These are phyloP conservation scores for Colletotrichum salicis DNA, from an alignment of 2,329 filamentous ascomycete species.

Conservation along the genomic window DNA sequence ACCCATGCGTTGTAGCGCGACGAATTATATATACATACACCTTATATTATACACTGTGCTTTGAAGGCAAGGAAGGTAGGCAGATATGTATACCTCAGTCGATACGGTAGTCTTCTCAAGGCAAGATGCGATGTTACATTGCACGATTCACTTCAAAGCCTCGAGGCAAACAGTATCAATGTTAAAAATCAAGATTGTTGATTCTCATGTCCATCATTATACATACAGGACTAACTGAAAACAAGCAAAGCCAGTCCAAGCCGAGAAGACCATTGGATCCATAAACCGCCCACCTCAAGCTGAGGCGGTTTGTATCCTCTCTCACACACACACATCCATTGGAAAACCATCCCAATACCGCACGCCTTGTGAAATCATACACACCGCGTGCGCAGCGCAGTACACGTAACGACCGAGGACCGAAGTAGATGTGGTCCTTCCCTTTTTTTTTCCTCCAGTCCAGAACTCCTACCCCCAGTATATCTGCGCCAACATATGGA, in stretches of 20 bases:
- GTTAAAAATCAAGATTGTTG: conserved; percentile 23
- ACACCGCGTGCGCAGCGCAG: conserved; percentile 15
- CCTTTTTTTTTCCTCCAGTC: not conserved
- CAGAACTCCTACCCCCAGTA: not conserved
- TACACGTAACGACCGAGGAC: conserved; percentile 12
- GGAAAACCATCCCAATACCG: conserved; percentile 12
- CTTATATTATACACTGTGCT: no score
- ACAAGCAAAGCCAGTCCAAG: conserved; percentile 11
- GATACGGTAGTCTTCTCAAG: no score
- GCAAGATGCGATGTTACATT: no score
- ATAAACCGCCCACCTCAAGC: conserved; percentile 7
- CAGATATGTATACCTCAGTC: no score
- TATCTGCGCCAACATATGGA: conserved; percentile 2
- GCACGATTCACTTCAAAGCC: no score
- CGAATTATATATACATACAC: no score
- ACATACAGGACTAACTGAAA: conserved; percentile 30
- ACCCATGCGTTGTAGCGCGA: no score
- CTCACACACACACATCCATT: conserved; percentile 7
- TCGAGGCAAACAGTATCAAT: not conserved
- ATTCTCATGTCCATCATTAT: conserved; percentile 38
- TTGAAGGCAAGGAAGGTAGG: no score
- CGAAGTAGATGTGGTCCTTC: conserved; percentile 11
- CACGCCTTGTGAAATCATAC: conserved; percentile 35
- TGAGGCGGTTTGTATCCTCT: conserved; percentile 28
- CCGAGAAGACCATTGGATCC: conserved; percentile 26